Conservation (phyloP, 352 stramenopile genomes). For the Phytopythium aichiense region DNA sequence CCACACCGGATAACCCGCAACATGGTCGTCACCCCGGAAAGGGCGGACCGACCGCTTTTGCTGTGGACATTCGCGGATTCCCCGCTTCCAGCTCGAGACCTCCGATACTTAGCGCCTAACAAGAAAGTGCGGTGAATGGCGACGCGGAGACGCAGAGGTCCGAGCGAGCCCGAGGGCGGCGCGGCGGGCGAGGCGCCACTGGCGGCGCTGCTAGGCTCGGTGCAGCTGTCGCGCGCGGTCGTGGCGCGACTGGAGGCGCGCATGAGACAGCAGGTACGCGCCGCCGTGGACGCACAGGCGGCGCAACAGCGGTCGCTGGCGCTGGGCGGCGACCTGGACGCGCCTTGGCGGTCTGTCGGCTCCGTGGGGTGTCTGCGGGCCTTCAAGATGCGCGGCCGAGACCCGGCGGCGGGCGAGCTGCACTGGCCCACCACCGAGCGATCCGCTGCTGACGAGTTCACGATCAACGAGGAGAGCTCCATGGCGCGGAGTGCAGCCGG, state of each 20-base stretch:
- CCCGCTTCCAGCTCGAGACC: not conserved
- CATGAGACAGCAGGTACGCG: conserved; percentile 42
- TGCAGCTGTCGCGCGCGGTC: conserved; percentile 27
- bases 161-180: conserved; percentile 9
- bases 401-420: conserved; percentile 21
- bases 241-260: conserved; percentile 24
- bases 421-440: conserved; percentile 18
- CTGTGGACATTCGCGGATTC: not conserved
- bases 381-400: conserved; percentile 30
- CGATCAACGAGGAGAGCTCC: not conserved
- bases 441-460: not conserved
- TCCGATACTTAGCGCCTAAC: too few relatives aligned
- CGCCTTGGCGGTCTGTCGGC: conserved; percentile 34
- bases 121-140: not conserved
- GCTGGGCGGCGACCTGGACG: conserved; percentile 22
- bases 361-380: conserved; percentile 34
- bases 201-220: conserved; percentile 15
- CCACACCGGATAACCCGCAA: not conserved
- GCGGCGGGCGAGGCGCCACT: conserved; percentile 5
- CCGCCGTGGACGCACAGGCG: conserved; percentile 30
- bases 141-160: not conserved
- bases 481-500: not conserved
- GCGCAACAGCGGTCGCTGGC: conserved; percentile 9
- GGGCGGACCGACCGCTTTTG: not conserved
- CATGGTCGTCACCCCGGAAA: not conserved